Base-by-base conservation (phyloP, 495 filamentous ascomycete genomes). In the Neurospora tetrasperma region DNA sequence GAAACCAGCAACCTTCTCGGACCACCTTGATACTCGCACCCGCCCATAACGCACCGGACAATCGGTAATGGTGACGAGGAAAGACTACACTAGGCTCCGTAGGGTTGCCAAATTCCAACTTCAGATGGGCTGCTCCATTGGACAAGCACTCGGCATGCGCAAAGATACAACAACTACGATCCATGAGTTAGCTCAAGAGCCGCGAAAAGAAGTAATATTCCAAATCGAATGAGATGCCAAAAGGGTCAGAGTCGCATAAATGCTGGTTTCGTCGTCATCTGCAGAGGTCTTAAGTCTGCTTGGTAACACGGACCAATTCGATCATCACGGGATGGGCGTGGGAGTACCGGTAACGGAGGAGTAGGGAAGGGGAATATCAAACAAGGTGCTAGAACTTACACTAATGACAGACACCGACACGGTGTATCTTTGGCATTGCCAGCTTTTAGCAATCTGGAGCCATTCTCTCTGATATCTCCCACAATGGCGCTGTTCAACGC, bases 231-330 rank as follows among this genome's bases (percentile, higher is more conserved):
- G 38, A 72, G 73, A 40, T 75, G 75, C 69, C n/a, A 69, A 75
- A 74, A 76, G 77, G 79, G 85, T 97, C 94, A 97, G 94, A 93
- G 87, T 82, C 90, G 92, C 93, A 90, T 87, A 84, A 84, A 91
- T 92, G 84, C 84, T 85, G 87, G 84, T 81, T 83, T 85, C 88
- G 87, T 96, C 94, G 87, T 95, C 94, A 90, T 89, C 80, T 87
- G 86, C 91, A 92, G 54, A 66, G 91, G 92, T 96, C 93, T 97
- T 97, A 93, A 93, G 87, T 90, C 94, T 90, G 91, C 92, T 97
- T 91, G 90, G 94, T 88, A 97, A 97, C 94, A 97, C 94, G 94
- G 95, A 97, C 94, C 93, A 97, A 96, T 90, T 88, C 76, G 88
- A 88, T 96, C 93, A 96, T 97, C 94, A 97, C 88, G 79, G 82